These are phyloP conservation scores for Nakazawaea molendinolei DNA, from an alignment of 805 yeast genomes.

Conservation along the genomic window DNA sequence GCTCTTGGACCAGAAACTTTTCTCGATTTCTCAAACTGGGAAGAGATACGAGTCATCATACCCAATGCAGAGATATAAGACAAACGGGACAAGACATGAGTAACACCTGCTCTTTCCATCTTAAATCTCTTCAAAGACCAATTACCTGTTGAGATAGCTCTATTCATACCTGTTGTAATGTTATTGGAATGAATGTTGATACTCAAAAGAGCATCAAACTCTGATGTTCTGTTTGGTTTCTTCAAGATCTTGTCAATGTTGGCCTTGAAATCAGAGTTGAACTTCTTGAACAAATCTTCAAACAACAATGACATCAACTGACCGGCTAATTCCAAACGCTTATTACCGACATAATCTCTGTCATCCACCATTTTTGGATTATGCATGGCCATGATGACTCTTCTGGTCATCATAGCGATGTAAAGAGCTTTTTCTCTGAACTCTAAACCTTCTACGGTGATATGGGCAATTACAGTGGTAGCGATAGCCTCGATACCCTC, in stretches of 20 bases:
- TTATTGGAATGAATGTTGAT: conserved; percentile 89
- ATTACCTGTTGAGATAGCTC: conserved; percentile 98
- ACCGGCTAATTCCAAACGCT: conserved; percentile 94
- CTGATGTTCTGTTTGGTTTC: conserved; percentile 91
- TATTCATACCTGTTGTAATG: conserved; percentile 87
- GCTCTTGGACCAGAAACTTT: conserved; percentile 99
- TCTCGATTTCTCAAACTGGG: conserved; percentile 97
- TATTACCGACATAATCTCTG: conserved; percentile 97
- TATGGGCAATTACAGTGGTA: conserved; percentile 92
- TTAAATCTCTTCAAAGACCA: conserved; percentile 98
- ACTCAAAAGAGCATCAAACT: conserved; percentile 86
- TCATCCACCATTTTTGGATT: conserved; percentile 96
- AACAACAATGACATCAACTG: conserved; percentile 91
- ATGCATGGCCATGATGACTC: conserved; percentile 92
- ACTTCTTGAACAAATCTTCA: conserved; percentile 95
- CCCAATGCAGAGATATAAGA: conserved; percentile 94
- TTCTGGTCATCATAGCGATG: conserved; percentile 92
- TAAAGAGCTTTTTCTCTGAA: conserved; percentile 92
- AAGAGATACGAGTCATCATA: conserved; percentile 98
- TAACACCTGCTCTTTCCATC: conserved; percentile 99
- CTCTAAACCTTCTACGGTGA: conserved; percentile 74
- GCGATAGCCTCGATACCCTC: conserved; percentile 98
- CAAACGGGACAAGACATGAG: conserved; percentile 87
- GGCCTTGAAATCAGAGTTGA: conserved; percentile 90
- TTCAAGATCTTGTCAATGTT: conserved; percentile 89